Base-by-base conservation (phyloP, 2,329 filamentous ascomycete species). In the Pseudogymnoascus verrucosus region DNA sequence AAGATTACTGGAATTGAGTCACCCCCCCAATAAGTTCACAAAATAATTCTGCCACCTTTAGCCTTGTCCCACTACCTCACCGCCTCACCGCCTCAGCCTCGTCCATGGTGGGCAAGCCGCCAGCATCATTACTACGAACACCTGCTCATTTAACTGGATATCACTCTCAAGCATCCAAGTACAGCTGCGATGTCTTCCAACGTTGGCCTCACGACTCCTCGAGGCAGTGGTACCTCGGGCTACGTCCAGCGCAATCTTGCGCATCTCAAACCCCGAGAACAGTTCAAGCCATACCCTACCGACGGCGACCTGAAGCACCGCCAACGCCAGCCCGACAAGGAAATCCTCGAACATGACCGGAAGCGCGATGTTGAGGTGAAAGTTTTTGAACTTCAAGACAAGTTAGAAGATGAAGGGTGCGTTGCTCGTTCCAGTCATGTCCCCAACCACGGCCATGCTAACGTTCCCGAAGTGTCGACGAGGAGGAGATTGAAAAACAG, bases 181-280 rank as follows among this genome's bases (percentile, higher is more conserved):
- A 63, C n/a, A 47, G 37, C 14, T 40, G 72, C 36, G 70, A 98
- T 98, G 95, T 95, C 93, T 65, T 92, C 95, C 69, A 99, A 99
- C 79, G 95, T 99, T 73, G 96, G 95, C 64, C 91, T 99, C 71
- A 87, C 89, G 64, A 99, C 95, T 4, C 95, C 95, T 2, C 89
- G 95, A 72, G 95, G 95, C 69, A 96, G 90, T 74, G 95, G 95
- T 59, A 99, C 95, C 64, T 98, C 93, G 0, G 95, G 95, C 74
- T 98, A 98, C 75, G 93, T 99, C 64, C 93, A 98, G 78, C 91
- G 92, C 76, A 99, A 98, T 79, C 86, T 92, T 37, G 95, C 95
- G 16, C 88, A 93, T 74, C 86, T 97, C 70, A 87, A 84, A 73
- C 92, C 90, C 31, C 92, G 93, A 77, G 91, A 96, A 78, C 69